A percentile compares a stretch with the other conserved stretches of the same genome.
Evolutionary conservation across 139 green algal species (phyloP).

Genomic region (Coccomyxa sp.): DNA sequence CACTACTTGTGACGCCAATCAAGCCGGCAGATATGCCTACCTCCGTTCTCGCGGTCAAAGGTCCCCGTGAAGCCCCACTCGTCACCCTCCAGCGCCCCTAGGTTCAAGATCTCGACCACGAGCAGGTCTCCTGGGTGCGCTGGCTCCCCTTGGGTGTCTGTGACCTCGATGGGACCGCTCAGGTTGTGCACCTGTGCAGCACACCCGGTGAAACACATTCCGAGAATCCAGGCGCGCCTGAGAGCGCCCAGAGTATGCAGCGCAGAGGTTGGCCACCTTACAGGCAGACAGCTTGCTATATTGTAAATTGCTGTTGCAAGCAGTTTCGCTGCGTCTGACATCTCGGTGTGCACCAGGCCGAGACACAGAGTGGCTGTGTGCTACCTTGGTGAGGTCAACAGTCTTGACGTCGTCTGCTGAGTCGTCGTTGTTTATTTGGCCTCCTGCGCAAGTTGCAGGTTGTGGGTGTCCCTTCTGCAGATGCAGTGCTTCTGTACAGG

Average conservation of each 20-base stretch:
- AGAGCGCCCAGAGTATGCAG: background rate
- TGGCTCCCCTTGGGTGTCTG: conserved; percentile 33
- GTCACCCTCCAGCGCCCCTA: conserved; percentile 52
- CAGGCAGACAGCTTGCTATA: background rate
- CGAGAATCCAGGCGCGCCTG: background rate
- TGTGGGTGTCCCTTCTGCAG: no score
- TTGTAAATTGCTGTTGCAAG: background rate
- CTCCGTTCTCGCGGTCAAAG: conserved; percentile 75
- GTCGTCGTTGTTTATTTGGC: conserved; percentile 69
- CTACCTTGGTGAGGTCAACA: conserved; percentile 43
- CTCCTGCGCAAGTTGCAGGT: no score
- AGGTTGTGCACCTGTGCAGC: conserved; percentile 57
- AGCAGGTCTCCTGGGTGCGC: conserved; percentile 66
- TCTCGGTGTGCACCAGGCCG: no score
- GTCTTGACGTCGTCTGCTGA: conserved; percentile 69
- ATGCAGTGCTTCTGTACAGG: no score
- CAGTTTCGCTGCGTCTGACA: no score
- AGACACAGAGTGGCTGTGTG: no score
- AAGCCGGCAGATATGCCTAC: no score
- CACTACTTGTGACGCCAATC: background rate
- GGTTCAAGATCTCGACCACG: conserved; percentile 64
- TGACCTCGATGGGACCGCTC: conserved; percentile 54
- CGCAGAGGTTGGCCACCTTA: background rate
- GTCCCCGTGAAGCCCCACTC: conserved; percentile 73
- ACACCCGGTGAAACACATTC: background rate